Evolutionary conservation across 768 basidiomycete genomes (phyloP).

Genomic region (Mycena rebaudengoi): DNA sequence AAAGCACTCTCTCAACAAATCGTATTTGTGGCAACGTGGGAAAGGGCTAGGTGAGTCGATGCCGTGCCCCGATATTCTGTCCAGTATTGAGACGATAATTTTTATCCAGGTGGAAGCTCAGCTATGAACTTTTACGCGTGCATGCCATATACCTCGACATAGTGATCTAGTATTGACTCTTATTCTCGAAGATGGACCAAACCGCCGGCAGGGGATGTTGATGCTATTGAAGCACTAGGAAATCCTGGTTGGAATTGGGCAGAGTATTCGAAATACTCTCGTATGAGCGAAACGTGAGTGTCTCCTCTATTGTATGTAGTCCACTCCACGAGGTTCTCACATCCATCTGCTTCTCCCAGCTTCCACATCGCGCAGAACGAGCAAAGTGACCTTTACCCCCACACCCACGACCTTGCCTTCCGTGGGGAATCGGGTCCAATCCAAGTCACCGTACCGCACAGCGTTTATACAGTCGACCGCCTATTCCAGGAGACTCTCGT

Average conservation of each 20-base stretch:
- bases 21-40: conserved; percentile 39
- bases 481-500: conserved; percentile 34
- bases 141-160: conserved; percentile 26
- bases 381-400: conserved; percentile 35
- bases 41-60: conserved; percentile 40
- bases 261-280: conserved; percentile 46
- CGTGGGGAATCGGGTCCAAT: conserved; percentile 39
- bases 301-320: background rate
- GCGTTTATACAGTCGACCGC: conserved; percentile 34
- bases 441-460: conserved; percentile 35
- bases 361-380: conserved; percentile 37
- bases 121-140: conserved; percentile 49
- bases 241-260: conserved; percentile 66
- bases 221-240: conserved; percentile 54
- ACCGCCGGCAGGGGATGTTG: conserved; percentile 39
- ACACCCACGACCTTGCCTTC: conserved; percentile 32
- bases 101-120: conserved; percentile 49
- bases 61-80: background rate
- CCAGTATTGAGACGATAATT: background rate
- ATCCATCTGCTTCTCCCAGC: conserved; percentile 14
- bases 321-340: background rate
- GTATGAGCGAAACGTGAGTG: conserved; percentile 46
- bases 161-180: conserved; percentile 28
- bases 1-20: conserved; percentile 32
- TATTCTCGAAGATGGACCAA: conserved; percentile 33